A percentile compares a stretch with the other conserved stretches of the same genome.
phyloP scores from a whole-genome alignment of 2,329 filamentous ascomycete genomes.

The Akanthomyces dipterigenus region DNA sequence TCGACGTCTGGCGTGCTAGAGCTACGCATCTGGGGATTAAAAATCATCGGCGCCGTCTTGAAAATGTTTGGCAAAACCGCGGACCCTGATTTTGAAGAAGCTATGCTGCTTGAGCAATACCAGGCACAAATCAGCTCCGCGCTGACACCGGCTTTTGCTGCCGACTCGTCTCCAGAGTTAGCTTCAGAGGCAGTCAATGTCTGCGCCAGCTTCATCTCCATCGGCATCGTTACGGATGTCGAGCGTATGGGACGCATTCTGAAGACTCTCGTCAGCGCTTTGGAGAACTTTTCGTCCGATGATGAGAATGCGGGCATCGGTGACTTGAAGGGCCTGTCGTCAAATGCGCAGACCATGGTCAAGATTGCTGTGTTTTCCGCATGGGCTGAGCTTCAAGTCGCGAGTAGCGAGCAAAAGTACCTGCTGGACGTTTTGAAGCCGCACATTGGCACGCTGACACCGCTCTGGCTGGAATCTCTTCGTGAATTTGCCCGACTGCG shows the following conservation, averaged over 20 bases:
- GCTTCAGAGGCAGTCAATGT: conserved; percentile 96
- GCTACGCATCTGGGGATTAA: conserved; percentile 81
- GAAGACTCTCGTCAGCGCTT: conserved; percentile 80
- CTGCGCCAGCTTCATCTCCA: conserved; percentile 95
- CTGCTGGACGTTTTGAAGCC: conserved; percentile 82
- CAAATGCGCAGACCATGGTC: conserved; percentile 97
- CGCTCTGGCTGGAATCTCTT: conserved; percentile 87
- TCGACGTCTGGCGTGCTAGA: conserved; percentile 91
- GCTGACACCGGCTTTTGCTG: conserved; percentile 89
- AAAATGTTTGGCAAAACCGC: conserved; percentile 95
- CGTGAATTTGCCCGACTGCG: conserved; percentile 87
- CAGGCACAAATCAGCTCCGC: conserved; percentile 97
- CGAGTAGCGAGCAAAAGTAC: conserved; percentile 86
- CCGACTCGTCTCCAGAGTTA: conserved; percentile 90
- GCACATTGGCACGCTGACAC: conserved; percentile 82
- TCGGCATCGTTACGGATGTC: conserved; percentile 92
- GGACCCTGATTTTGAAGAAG: conserved; percentile 96
- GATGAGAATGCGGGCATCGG: conserved; percentile 80
- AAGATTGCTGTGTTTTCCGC: conserved; percentile 96
- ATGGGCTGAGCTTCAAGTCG: conserved; percentile 95
- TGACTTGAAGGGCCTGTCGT: conserved; percentile 84
- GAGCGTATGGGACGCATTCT: conserved; percentile 98
- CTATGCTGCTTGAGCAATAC: conserved; percentile 92
- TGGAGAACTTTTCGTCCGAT: conserved; percentile 86
- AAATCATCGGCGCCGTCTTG: conserved; percentile 87